Base-by-base conservation (phyloP, 805 yeast genomes). In the Kazachstania viticola region DNA sequence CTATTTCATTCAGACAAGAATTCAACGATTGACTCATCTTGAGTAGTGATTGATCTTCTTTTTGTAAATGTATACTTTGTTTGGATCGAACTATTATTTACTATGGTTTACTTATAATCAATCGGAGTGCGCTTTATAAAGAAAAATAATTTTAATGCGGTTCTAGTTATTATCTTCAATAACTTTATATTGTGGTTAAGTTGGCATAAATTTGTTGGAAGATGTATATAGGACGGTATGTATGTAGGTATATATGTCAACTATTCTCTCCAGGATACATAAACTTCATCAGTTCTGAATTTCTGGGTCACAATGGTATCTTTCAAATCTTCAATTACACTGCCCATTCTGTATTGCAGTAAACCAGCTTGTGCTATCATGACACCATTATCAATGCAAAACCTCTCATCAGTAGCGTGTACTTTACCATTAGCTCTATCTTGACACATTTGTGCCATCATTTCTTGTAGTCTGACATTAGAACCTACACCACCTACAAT, bases 401-500 rank as follows among this genome's bases (percentile, higher is more conserved):
- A 88, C 36, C 97, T 61, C 51, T 91, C 97, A 56, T 91, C 98
- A 0, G 98, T 91, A 3, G 98, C 95, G 52, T 67, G 84, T 3
- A 91, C 78, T n/a, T 72, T 67, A 0, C 97, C 97, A 42, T 76
- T 75, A 9, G 60, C 56, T 41, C 98, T 65, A 48, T 87, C 97
- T 28, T 67, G 56, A 14, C 88, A 94, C 98, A 91, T 91, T 28
- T 69, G 59, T n/a, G 70, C 81, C 98, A 91, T 91, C 98, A 91
- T 91, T 46, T 82, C 76, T 53, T 91, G 98, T 38, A 91, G 61
- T 39, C 97, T 57, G 42, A 75, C 79, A 50, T 91, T 91, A 44
- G 94, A 84, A 0, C 98, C 98, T n/a, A 91, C 98, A 16, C 98
- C 98, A 9, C 98, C 98, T 3, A 91, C 98, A 31, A 91, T 83